These are phyloP conservation scores for Zygosaccharomyces gambellarensis DNA, from an alignment of 805 yeast species.

Conservation along the genomic window DNA sequence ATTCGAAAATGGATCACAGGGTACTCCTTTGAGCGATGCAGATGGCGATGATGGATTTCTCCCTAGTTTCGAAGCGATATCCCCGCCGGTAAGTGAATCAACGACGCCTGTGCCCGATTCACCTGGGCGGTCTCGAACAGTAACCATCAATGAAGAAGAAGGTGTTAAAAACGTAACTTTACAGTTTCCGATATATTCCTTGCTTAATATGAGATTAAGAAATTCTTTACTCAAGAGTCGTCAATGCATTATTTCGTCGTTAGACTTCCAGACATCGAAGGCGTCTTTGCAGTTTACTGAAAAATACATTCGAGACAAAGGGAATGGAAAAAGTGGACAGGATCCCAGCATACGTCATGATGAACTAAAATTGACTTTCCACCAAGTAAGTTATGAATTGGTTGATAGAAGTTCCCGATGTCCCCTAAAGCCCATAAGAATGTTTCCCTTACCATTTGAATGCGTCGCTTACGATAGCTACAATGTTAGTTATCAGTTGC, in stretches of 20 bases:
- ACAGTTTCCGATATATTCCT: conserved; percentile 31
- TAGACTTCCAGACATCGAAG: conserved; percentile 33
- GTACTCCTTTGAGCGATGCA: not conserved
- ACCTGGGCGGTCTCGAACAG: not conserved
- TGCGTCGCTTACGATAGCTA: conserved; percentile 25
- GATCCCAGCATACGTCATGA: not conserved
- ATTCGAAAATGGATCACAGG: not conserved
- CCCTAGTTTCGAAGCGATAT: conserved; percentile 28
- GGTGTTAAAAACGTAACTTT: conserved; percentile 4
- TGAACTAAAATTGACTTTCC: conserved; percentile 12
- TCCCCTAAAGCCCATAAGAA: conserved; percentile 22
- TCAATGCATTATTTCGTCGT: conserved; percentile 27
- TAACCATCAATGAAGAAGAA: not conserved
- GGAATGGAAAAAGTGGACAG: not conserved
- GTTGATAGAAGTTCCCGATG: conserved; percentile 20
- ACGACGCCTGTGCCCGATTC: not conserved
- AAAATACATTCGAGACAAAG: conserved; percentile 3
- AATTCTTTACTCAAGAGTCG: conserved; percentile 22
- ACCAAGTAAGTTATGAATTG: conserved; percentile 19
- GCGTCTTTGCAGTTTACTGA: conserved; percentile 20
- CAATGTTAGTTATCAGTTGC: conserved; percentile 26
- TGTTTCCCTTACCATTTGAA: conserved; percentile 21
- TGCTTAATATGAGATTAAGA: conserved; percentile 31
- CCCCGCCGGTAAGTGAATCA: conserved; percentile 1
- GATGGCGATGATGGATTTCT: conserved; percentile 15